Base-by-base conservation (phyloP, 768 basidiomycete genomes). In the Cubamyces sp. region DNA sequence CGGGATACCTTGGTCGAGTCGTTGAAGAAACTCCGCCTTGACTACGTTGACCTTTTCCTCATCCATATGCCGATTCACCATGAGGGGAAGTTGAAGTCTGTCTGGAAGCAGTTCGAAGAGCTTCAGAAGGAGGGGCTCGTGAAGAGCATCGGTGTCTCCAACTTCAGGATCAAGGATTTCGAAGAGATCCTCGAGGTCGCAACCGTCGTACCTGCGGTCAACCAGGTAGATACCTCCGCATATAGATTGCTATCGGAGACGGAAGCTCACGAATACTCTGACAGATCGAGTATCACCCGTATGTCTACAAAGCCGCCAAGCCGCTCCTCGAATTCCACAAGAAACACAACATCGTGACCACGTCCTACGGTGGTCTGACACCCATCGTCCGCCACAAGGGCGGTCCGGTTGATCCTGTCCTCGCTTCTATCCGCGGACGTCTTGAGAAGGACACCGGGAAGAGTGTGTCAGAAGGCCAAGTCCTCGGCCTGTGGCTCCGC, bases 61-160 rank as follows among this genome's bases (percentile, higher is more conserved):
- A 75, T 83, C 52, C 83, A 85, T 70, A 71, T 69, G 47, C 75
- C 76, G 5, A 25, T 54, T 30, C 66, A 59, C 52, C 49, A 61
- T 12, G 62, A 61, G 18, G 59, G 69, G 28, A 21, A 49, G 23
- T 59, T 81, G 54, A 74, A 75, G 58, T 68, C 67, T n/a, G 70
- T 76, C 39, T 83, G 82, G 82, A 75, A 75, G 63, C 68, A 72
- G 45, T 71, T 83, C 70, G 80, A 82, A 62, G 74, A 69, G 12
- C 52, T 78, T 50, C 74, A 80, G 69, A 68, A 72, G 51, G 76
- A 77, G 59, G 83, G 83, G 3, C 68, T 78, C 30, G 57, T 70
- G 21, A 74, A 68, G 66, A 74, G 66, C 53, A 79, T 83, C 43
- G 85, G 86, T 5, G 82, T 87, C 16, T 82, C 82, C n/a, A 87